Base-by-base conservation (phyloP, 768 basidiomycete genomes). In the Mycena crocata region DNA sequence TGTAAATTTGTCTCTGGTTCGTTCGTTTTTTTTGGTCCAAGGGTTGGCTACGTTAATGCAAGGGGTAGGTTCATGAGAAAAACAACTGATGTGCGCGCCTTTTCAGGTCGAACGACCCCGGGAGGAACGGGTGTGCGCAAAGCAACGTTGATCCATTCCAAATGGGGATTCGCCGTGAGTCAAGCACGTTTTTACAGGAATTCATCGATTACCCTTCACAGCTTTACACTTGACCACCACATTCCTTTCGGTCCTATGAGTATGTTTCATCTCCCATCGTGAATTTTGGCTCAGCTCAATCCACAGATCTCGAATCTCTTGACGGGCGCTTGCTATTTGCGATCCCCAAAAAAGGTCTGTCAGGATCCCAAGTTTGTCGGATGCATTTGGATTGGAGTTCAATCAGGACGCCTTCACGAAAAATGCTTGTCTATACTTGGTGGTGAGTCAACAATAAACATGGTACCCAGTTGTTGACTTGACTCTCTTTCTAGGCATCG, bases 301-400 rank as follows among this genome's bases (percentile, higher is more conserved):
- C 24, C 54, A 30, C 67, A 88, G 90, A 95, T 76, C 76, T 87
- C 24, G 93, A 95, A 70, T 81, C 90, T 24, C 85, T 99, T 55
- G 86, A 94, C 66, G 95, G 94, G 50, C 89, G 96, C 46, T 75
- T 97, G 67, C 83, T 99, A 37, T 98, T 99, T 72, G 97, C 96
- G 14, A 93, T 99, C 72, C 97, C 97, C 1, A 99, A 99, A 85
- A 99, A 99, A 88, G 97, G 97, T 91, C 67, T 44, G 68, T 73
- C 42, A 32, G 50, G 40, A 54, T 48, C 51, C 32, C 34, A 23
- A 19, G 8, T 24, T 32, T 21, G 28, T n/a, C n/a, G n/a, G 21
- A 21, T 24, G 0, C 35, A 9, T 26, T 19, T 24, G 21, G 34
- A 34, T 35, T 61, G 72, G 50, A 63, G 66, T 28, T 21, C 48